A percentile compares a stretch with the other conserved stretches of the same genome.
These are phyloP conservation scores for Rubroshorea leprosula DNA, from an alignment of 345 rosid species.

Conservation along the genomic window DNA sequence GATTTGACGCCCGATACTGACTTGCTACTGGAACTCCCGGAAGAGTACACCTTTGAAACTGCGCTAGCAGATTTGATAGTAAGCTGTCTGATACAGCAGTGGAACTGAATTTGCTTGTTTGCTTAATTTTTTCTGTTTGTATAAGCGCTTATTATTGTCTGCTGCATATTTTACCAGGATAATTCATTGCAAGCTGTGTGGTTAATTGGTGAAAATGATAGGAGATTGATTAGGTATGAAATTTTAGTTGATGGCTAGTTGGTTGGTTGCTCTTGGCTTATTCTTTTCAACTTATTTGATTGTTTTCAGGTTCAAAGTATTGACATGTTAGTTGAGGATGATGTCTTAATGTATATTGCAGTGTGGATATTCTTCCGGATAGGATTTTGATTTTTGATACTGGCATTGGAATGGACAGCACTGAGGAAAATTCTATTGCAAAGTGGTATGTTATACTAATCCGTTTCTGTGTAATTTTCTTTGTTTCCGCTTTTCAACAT, in stretches of 20 bases:
- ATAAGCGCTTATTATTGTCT: conserved; percentile 4
- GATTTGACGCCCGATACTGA: conserved; percentile 71
- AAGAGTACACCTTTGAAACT: conserved; percentile 56
- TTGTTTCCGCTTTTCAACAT: background rate
- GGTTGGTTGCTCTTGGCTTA: background rate
- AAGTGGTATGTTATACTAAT: conserved; percentile 44
- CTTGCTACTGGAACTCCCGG: conserved; percentile 49
- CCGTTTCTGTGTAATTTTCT: background rate
- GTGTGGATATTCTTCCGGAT: conserved; percentile 42
- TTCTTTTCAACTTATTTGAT: background rate
- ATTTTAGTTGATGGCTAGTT: background rate
- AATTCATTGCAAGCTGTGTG: conserved; percentile 83
- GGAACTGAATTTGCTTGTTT: background rate
- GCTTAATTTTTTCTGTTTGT: background rate
- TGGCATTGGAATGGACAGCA: conserved; percentile 76
- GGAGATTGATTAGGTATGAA: conserved; percentile 52
- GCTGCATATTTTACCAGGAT: conserved; percentile 37
- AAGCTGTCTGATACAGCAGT: conserved; percentile 18
- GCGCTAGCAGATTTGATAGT: conserved; percentile 76
- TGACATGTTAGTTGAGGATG: background rate
- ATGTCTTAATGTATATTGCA: conserved; percentile 24
- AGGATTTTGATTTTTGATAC: conserved; percentile 60
- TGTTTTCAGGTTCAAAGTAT: background rate
- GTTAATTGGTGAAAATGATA: conserved; percentile 24
- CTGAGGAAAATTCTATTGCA: conserved; percentile 45